Percentiles rank a stretch among this genome's conserved stretches.
Conservation (phyloP, 208 protist genomes). For the Trichomonas tenax region DNA sequence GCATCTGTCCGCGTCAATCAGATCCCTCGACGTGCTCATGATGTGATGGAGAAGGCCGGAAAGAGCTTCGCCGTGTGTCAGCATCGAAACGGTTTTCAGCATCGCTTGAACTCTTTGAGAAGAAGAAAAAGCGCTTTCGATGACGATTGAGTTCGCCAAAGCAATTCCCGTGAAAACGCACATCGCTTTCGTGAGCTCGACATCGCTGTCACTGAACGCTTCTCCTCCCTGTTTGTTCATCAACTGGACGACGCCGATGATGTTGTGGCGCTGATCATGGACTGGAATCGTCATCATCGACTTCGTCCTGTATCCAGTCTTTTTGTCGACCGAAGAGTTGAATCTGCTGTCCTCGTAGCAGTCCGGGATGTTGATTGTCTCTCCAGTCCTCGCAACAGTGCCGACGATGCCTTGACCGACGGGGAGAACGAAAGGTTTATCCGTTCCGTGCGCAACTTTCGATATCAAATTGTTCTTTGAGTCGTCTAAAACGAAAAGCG, state of each 20-base stretch:
- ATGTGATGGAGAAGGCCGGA: neutral
- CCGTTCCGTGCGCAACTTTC: neutral
- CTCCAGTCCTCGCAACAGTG: neutral
- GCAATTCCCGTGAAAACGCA: neutral
- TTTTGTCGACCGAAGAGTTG: constrained; percentile 9
- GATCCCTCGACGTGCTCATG: neutral
- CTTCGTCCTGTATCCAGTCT: constrained; percentile 16
- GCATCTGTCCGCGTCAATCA: neutral
- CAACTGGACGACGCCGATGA: neutral
- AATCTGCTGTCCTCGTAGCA: constrained; percentile 8
- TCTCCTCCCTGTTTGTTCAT: neutral
- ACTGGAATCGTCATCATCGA: neutral
- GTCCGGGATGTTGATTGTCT: constrained; percentile 9
- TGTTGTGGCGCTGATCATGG: neutral
- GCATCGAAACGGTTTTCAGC: neutral
- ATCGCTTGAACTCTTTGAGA: neutral
- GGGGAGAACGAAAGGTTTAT: neutral
- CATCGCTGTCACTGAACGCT: neutral
- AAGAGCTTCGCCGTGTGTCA: neutral
- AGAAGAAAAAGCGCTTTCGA: neutral
- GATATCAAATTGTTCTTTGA: neutral
- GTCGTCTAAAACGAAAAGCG: constrained; percentile 32
- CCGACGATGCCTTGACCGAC: neutral
- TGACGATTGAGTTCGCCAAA: neutral
- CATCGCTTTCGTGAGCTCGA: neutral